Conservation (phyloP, 2,329 filamentous ascomycete species). For the Furcasterigmium furcatum region DNA sequence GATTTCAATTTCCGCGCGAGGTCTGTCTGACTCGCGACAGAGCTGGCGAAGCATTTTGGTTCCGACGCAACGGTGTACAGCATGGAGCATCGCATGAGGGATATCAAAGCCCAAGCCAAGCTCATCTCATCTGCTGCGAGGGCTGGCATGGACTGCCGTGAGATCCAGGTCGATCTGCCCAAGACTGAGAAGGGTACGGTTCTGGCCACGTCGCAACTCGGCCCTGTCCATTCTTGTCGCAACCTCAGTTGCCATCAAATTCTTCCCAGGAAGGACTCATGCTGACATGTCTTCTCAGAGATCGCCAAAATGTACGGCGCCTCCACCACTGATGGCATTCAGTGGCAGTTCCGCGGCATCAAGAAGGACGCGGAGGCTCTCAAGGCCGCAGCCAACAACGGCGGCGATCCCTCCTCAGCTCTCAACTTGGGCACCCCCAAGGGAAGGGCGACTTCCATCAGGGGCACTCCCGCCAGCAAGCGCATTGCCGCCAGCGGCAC, state of each 20-base stretch:
- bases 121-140: conserved; percentile 31
- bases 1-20: not conserved
- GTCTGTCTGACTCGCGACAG: conserved; percentile 25
- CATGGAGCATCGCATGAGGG: conserved; percentile 50
- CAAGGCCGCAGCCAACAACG: conserved; percentile 36
- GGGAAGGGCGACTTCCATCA: not conserved
- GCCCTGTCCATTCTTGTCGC: not conserved
- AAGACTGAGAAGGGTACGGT: conserved; percentile 36
- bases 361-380: conserved; percentile 50
- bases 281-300: conserved; percentile 31
- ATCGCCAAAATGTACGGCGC: conserved; percentile 59
- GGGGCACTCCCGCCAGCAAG: conserved; percentile 11
- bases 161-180: conserved; percentile 32
- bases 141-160: conserved; percentile 36
- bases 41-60: conserved; percentile 43
- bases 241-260: not conserved
- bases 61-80: conserved; percentile 44
- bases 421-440: conserved; percentile 23
- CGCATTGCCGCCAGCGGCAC: not conserved
- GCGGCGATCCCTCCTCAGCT: conserved; percentile 40
- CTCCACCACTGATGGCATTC: conserved; percentile 54
- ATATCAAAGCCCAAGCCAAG: conserved; percentile 37
- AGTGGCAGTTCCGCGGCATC: conserved; percentile 57
- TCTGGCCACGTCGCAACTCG: not conserved
- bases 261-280: not conserved